Evolutionary conservation across 2,329 filamentous ascomycete genomes (phyloP).

Genomic region (Drechslerella stenobrocha): DNA sequence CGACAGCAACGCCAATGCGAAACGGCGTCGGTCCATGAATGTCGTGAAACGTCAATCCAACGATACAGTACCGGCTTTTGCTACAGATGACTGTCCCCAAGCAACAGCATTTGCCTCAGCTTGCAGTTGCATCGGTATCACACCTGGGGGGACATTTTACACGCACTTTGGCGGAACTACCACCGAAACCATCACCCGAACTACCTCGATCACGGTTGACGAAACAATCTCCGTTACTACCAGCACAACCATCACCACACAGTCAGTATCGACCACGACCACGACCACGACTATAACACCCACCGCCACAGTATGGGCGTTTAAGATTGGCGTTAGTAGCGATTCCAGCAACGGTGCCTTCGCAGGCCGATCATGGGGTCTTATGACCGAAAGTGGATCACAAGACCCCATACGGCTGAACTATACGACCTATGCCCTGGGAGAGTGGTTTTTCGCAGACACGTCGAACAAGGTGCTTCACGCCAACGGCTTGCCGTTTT

Average conservation of each 20-base stretch:
- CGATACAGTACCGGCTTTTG: constrained; percentile 11
- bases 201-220: background rate
- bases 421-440: background rate
- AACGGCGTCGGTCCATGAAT: background rate
- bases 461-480: background rate
- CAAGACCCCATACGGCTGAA: background rate
- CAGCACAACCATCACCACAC: constrained; percentile 2
- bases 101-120: constrained; percentile 12
- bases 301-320: background rate
- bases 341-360: background rate
- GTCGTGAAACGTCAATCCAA: constrained; percentile 10
- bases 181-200: constrained; percentile 8
- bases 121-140: constrained; percentile 22
- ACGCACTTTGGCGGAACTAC: background rate
- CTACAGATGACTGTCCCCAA: constrained; percentile 3
- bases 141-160: constrained; percentile 22
- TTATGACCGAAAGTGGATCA: background rate
- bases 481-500: background rate
- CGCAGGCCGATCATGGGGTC: background rate
- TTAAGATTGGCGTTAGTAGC: background rate
- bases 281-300: constrained; percentile 59
- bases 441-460: background rate
- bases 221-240: background rate
- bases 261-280: constrained; percentile 60
- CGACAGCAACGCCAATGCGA: background rate